These are phyloP conservation scores for Paramecium bursaria DNA, from an alignment of 73 alveolate genomes.

Conservation along the genomic window DNA sequence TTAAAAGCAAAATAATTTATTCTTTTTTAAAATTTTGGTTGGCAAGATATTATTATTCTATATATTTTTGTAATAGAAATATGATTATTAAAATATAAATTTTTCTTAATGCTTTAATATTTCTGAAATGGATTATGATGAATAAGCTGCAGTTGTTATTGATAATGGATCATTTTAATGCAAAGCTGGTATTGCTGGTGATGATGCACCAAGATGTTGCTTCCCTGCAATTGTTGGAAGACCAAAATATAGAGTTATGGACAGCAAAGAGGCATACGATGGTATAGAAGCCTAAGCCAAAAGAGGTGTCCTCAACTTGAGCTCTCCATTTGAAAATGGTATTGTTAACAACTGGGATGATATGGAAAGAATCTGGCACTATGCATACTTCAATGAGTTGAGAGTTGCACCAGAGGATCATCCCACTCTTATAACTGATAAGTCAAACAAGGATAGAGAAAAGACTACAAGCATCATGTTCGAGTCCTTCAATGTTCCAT, in stretches of 20 bases:
- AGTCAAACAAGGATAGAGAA: constrained; percentile 85
- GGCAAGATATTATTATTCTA: too few relatives aligned
- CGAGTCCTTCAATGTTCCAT: constrained; percentile 96
- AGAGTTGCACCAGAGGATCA: constrained; percentile 94
- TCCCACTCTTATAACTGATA: constrained; percentile 85
- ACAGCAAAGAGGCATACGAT: constrained; percentile 95
- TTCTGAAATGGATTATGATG: too few relatives aligned
- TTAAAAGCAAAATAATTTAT: too few relatives aligned
- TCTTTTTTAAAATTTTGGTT: too few relatives aligned
- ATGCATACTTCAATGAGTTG: constrained; percentile 92
- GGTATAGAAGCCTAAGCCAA: constrained; percentile 98
- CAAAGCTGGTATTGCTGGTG: constrained; percentile 98
- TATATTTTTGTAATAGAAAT: too few relatives aligned
- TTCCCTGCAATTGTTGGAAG: constrained; percentile 99
- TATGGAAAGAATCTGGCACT: constrained; percentile 96
- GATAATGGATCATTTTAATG: constrained; percentile 83
- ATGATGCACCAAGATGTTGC: constrained; percentile 95
- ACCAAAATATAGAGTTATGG: constrained; percentile 97
- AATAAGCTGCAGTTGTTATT: constrained; percentile 67
- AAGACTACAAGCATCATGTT: constrained; percentile 87
- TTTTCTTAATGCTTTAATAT: too few relatives aligned
- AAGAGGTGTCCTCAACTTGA: constrained; percentile 92
- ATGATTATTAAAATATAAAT: too few relatives aligned
- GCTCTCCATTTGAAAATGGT: constrained; percentile 94
- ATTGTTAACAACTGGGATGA: constrained; percentile 94